These are phyloP conservation scores for Aspergillus sclerotioniger DNA, from an alignment of 495 filamentous ascomycete genomes.

Conservation along the genomic window DNA sequence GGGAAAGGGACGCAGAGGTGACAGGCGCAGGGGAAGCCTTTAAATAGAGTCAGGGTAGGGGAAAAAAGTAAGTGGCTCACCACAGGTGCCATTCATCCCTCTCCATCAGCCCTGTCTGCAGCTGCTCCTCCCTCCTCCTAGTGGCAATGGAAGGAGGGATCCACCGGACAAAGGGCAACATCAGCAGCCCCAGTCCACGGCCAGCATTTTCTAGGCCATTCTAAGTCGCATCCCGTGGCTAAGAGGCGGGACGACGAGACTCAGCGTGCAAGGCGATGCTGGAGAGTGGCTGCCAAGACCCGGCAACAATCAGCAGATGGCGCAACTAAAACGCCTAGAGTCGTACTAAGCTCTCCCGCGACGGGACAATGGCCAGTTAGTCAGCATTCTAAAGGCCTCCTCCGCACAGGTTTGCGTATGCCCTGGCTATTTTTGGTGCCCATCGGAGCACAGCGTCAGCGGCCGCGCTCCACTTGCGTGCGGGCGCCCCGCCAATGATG, in stretches of 20 bases:
- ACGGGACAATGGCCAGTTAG: background rate
- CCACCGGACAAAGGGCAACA: constrained; percentile 15
- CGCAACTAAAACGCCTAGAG: background rate
- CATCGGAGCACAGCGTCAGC: constrained; percentile 13
- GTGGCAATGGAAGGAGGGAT: constrained; percentile 10
- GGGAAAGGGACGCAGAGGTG: constrained; percentile 15
- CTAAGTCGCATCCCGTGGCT: constrained; percentile 7
- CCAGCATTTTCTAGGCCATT: constrained; percentile 4
- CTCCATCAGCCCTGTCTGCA: constrained; percentile 19
- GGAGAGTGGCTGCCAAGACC: background rate
- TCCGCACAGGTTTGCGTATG: constrained; percentile 25
- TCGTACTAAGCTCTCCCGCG: background rate
- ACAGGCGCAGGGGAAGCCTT: constrained; percentile 20
- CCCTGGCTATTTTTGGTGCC: constrained; percentile 21
- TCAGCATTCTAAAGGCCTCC: background rate
- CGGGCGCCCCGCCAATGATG: constrained; percentile 7
- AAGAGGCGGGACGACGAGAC: constrained; percentile 6
- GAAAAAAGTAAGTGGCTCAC: constrained; percentile 8
- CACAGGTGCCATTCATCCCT: background rate
- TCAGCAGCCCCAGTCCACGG: constrained; percentile 7
- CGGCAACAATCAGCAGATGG: background rate
- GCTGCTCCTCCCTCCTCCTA: constrained; percentile 6
- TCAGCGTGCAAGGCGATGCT: background rate
- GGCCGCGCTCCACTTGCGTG: constrained; percentile 3
- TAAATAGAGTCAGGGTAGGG: constrained; percentile 17